A percentile compares a stretch with the other conserved stretches of the same genome.
Evolutionary conservation across 345 rosid genomes (phyloP).

Genomic region (Brassica nigra): DNA sequence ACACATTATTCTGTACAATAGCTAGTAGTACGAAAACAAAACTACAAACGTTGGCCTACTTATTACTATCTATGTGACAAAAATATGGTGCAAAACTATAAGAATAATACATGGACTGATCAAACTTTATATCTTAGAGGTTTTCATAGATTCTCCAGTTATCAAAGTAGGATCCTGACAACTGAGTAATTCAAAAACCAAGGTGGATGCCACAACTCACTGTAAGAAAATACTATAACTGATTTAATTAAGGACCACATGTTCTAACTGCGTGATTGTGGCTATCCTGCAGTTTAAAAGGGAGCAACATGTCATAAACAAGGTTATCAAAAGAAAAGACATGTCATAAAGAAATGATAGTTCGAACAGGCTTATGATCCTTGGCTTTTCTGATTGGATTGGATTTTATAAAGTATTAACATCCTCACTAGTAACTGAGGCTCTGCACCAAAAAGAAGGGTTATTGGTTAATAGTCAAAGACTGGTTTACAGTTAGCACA

Average conservation of each 20-base stretch:
- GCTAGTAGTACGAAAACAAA: neutral
- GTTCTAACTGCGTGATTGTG: constrained; percentile 8
- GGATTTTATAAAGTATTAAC: neutral
- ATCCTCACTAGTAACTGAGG: constrained; percentile 1
- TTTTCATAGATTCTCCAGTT: constrained; percentile 1
- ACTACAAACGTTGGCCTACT: neutral
- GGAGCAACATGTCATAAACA: constrained; percentile 30
- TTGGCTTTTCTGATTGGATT: constrained; percentile 29
- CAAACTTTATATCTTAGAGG: constrained; percentile 3
- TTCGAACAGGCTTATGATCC: constrained; percentile 27
- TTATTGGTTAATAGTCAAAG: constrained; percentile 23
- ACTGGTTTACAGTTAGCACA: constrained; percentile 26
- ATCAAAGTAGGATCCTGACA: constrained; percentile 8
- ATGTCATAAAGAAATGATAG: constrained; percentile 19
- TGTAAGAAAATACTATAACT: neutral
- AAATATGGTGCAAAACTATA: neutral
- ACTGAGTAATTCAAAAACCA: constrained; percentile 3
- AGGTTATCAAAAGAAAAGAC: constrained; percentile 33
- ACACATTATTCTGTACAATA: neutral
- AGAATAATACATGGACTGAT: neutral
- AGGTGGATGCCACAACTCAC: neutral
- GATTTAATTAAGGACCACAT: constrained; percentile 14
- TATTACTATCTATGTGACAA: neutral
- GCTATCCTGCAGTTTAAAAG: constrained; percentile 22
- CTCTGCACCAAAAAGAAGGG: constrained; percentile 5